Evolutionary conservation across 345 rosid species (phyloP).

Genomic region (Aethionema arabicum): DNA sequence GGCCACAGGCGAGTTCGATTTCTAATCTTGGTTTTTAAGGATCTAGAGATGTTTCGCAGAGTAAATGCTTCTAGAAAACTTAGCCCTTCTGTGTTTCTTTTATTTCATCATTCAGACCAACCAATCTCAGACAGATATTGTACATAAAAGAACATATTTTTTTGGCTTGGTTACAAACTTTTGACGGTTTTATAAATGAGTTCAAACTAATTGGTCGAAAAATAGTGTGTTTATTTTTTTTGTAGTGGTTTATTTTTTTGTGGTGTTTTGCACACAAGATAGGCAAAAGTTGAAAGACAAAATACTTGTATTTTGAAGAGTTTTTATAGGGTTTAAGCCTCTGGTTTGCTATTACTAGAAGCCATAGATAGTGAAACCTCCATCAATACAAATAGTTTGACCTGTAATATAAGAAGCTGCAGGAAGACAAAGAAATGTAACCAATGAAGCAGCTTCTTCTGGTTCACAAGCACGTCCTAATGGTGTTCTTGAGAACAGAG

Average conservation of each 20-base stretch:
- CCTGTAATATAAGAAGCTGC: slow-evolving; percentile 53
- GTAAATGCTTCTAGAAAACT: slow-evolving; percentile 18
- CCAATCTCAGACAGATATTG: slow-evolving; percentile 22
- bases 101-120: slow-evolving; percentile 32
- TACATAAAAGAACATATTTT: too few relatives aligned
- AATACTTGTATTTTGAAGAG: not conserved
- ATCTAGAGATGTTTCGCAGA: too few relatives aligned
- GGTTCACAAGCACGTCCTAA: slow-evolving; percentile 32
- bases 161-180: too few relatives aligned
- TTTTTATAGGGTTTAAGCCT: not conserved
- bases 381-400: slow-evolving; percentile 46
- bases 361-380: slow-evolving; percentile 41
- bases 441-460: slow-evolving; percentile 29
- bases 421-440: slow-evolving; percentile 47
- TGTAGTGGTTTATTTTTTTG: too few relatives aligned
- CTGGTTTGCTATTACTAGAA: not conserved
- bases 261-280: too few relatives aligned
- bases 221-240: too few relatives aligned
- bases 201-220: too few relatives aligned
- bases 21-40: slow-evolving; percentile 44
- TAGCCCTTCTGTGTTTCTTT: slow-evolving; percentile 35
- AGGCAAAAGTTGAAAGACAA: too few relatives aligned
- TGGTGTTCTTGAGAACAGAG: slow-evolving; percentile 33
- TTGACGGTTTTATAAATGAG: too few relatives aligned
- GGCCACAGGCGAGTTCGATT: slow-evolving; percentile 94